These are phyloP conservation scores for Cynanchum wilfordii DNA, from an alignment of 257 asterid species.

Conservation along the genomic window DNA sequence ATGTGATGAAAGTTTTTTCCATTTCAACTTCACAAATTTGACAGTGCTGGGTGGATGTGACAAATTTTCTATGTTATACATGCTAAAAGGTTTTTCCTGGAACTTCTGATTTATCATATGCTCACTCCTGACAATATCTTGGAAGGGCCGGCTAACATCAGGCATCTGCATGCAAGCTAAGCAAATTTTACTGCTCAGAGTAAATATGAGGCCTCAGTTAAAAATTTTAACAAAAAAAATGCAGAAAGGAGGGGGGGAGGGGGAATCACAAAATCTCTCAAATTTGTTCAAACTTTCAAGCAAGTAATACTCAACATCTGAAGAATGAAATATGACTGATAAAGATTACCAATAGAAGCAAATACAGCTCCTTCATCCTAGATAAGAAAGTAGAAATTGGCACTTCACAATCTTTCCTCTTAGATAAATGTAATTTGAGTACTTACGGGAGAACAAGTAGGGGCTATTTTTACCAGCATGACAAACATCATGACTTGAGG, in stretches of 20 bases:
- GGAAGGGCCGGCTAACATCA: conserved; percentile 42
- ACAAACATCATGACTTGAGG: conserved; percentile 37
- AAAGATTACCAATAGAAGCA: neutral
- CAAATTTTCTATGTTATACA: conserved; percentile 25
- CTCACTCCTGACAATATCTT: conserved; percentile 40
- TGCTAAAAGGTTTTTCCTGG: conserved; percentile 29
- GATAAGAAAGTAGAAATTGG: neutral
- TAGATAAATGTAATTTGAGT: neutral
- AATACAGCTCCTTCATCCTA: no score
- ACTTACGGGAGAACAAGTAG: neutral
- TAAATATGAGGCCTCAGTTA: conserved; percentile 30
- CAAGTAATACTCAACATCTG: neutral
- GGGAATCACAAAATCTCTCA: neutral
- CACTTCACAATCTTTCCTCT: neutral
- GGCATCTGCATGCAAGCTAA: conserved; percentile 92
- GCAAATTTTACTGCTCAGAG: conserved; percentile 87
- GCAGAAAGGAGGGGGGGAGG: neutral
- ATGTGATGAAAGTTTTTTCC: conserved; percentile 64
- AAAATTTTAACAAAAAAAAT: neutral
- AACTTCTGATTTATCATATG: conserved; percentile 44
- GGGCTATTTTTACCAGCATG: conserved; percentile 56
- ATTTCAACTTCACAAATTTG: conserved; percentile 60
- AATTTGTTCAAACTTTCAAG: neutral
- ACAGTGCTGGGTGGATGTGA: conserved; percentile 30
- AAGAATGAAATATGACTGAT: neutral